Base-by-base conservation (phyloP, 1,284 basidiomycete species). In the Xanthoconium separans region DNA sequence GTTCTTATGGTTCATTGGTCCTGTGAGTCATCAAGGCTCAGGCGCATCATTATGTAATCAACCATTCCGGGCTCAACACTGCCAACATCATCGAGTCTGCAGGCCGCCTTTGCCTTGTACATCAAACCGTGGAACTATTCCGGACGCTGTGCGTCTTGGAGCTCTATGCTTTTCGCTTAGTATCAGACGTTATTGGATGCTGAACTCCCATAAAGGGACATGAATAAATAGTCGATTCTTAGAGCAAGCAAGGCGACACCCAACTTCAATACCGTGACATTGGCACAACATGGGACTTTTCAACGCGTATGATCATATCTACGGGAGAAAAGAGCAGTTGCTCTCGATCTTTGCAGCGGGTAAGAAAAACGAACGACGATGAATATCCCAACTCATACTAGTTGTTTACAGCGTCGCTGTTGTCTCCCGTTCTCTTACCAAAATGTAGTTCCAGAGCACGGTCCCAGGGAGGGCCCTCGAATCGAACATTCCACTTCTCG, bases 391-490 rank as follows among this genome's bases (percentile, higher is more conserved):
- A 3, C 40, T 24, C 20, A 29, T 22, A 22, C 22, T 27, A n/a
- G 20, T 34, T n/a, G 10, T 13, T 31, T 39, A 27, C 24, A 57
- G 56, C 20, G 16, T 44, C 44, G 20, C 15, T 44, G 8, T 40
- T 30, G 4, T 24, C 6, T 34, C 33, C 33, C 2, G 12, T 13
- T 12, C 15, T 41, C 30, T 20, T 43, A 16, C 34, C 44, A 39
- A 36, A 4, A 5, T n/a, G n/a, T 12, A 27, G 31, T 29, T 30
- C 16, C 18, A 22, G 22, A 3, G 11, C 22, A 20, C 18, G 4
- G 8, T 12, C 12, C 61, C 84, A 87, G 16, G 24, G 22, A 31
- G 16, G n/a, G 20, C 22, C 45, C 16, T 30, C 45, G 27, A 39
- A 52, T 47, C 18, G 16, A 13, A 10, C 39, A 10, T 58, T 58